Base-by-base conservation (phyloP, 1,284 basidiomycete species). In the Cryptococcus sp. region DNA sequence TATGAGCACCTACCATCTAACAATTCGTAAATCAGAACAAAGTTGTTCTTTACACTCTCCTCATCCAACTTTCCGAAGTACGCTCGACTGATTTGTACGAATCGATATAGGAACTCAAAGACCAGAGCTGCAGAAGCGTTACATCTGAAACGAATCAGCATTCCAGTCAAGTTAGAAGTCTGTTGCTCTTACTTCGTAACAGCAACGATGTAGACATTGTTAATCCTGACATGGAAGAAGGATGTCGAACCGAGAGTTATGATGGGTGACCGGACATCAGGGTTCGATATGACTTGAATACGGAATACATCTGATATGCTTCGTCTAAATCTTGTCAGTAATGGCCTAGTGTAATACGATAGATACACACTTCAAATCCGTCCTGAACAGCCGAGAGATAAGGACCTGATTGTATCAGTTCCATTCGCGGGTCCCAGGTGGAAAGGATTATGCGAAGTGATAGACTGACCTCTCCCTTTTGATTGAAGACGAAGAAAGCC, bases 1-100 rank as follows among this genome's bases (percentile, higher is more conserved):
- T 23, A 23, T 10, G 32, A 30, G 32, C 32, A 60, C 83, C 54
- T 61, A 92, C 92, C 93, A 68, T 97, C 93, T 60, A 97, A 87
- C 35, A 97, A 82, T 76, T 97, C 93, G 70, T 97, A 97, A 53
- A 97, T 93, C 53, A 97, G 79, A 38, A 93, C 90, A 79, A 98
- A 98, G 79, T 99, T 98, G 78, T 96, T 98, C 85, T 98, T 98
- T 65, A 99, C 87, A 41, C 88, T 84, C 74, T 98, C 96, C 74
- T 98, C 96, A 72, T 98, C 94, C 15, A 99, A 84, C 77, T 97
- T 97, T 52, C 93, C 92, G 78, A 99, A 97, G 80, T 98, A 98
- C 14, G 89, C 86, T 69, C 90, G 88, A 55, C 87, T 88, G 65
- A 98, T 94, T 60, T 86, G 84, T 74, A 95, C 93, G 78, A 98